Evolutionary conservation across 257 asterid genomes (phyloP).

Genomic region (Scutellaria galericulata): DNA sequence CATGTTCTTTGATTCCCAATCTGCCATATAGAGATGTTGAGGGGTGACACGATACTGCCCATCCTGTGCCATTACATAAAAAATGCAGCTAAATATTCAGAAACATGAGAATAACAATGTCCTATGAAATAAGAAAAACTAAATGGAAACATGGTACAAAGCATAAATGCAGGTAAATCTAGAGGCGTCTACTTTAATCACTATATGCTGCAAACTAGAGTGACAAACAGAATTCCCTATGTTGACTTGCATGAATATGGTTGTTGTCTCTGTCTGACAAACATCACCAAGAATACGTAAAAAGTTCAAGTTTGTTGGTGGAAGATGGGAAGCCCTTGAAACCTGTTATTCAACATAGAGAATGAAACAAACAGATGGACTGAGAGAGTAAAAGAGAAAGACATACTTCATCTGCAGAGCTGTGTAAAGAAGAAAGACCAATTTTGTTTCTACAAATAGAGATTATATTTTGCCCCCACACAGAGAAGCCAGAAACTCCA

Average conservation of each 20-base stretch:
- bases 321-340: too few relatives aligned
- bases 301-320: too few relatives aligned
- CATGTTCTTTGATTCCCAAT: slow-evolving; percentile 79
- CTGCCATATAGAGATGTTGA: slow-evolving; percentile 77
- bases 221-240: not conserved
- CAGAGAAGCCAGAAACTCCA: slow-evolving; percentile 80
- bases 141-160: not conserved
- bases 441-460: slow-evolving; percentile 81
- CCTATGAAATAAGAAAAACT: slow-evolving; percentile 2
- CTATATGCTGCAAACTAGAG: slow-evolving; percentile 11
- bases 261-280: not conserved
- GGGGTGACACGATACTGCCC: slow-evolving; percentile 63
- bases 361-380: slow-evolving; percentile 6
- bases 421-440: slow-evolving; percentile 72
- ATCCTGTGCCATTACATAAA: slow-evolving; percentile 56
- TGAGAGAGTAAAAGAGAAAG: slow-evolving; percentile 35
- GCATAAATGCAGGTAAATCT: not conserved
- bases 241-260: not conserved
- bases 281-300: not conserved
- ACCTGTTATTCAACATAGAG: not conserved
- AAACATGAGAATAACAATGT: not conserved
- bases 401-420: slow-evolving; percentile 71
- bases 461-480: slow-evolving; percentile 93
- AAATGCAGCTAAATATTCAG: slow-evolving; percentile 1
- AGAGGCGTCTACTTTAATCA: not conserved